A percentile compares a stretch with the other conserved stretches of the same genome.
Conservation (phyloP, 129 eudicot species). For the Artemisia annua region DNA sequence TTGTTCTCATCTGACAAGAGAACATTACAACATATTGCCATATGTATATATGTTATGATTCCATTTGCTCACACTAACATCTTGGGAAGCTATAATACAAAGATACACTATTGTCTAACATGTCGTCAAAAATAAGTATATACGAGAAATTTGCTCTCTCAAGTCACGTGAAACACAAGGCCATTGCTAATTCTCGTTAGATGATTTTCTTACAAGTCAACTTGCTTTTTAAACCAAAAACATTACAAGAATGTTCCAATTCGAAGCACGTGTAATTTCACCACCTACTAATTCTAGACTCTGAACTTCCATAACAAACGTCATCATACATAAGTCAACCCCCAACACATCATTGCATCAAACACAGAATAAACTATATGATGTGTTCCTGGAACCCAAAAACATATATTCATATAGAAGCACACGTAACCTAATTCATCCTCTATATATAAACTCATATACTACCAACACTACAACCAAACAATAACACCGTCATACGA, state of each 20-base stretch:
- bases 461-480: background rate
- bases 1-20: background rate
- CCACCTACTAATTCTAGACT: background rate
- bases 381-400: background rate
- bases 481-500: background rate
- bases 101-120: background rate
- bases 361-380: conserved; percentile 1
- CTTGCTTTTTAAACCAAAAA: conserved; percentile 15
- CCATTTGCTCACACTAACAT: conserved; percentile 7
- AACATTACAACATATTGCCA: background rate
- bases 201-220: conserved; percentile 9
- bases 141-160: background rate
- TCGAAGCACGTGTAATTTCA: conserved; percentile 7
- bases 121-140: background rate
- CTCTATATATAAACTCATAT: background rate
- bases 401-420: background rate
- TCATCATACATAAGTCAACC: background rate
- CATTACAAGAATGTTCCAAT: background rate
- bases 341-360: conserved; percentile 13
- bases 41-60: background rate
- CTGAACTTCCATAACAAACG: background rate
- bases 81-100: background rate
- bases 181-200: background rate
- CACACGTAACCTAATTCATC: conserved; percentile 13
- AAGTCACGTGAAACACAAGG: conserved; percentile 1